A percentile compares a stretch with the other conserved stretches of the same genome.
Conservation (phyloP, 805 yeast genomes). For the baker's yeast (Saccharomyces cerevisiae) region DNA sequence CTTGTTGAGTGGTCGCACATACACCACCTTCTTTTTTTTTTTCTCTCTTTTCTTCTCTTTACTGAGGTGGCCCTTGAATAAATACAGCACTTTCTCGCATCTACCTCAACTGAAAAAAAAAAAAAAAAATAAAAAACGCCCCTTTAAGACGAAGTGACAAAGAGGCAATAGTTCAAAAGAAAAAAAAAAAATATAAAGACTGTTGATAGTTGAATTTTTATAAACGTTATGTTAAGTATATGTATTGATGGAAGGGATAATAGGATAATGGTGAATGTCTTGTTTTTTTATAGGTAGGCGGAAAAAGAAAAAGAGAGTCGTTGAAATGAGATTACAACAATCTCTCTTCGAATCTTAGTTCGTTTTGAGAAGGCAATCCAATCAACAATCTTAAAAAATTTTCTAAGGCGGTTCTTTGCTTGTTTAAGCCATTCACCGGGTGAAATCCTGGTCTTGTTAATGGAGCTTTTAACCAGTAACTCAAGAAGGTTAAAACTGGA, state of each 20-base stretch:
- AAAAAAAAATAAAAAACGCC: background rate
- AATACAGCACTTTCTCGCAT: background rate
- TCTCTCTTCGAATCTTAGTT: slow-evolving; percentile 91
- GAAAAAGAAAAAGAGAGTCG: background rate
- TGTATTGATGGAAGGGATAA: background rate
- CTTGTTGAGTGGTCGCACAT: background rate
- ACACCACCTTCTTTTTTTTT: background rate
- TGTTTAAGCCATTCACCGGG: slow-evolving; percentile 88
- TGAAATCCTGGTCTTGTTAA: slow-evolving; percentile 83
- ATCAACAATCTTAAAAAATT: slow-evolving; percentile 82
- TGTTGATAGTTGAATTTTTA: background rate
- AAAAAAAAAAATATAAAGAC: no score
- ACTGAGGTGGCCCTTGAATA: background rate
- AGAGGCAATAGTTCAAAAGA: background rate
- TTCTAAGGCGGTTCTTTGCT: slow-evolving; percentile 88
- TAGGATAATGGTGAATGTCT: background rate
- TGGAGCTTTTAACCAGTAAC: slow-evolving; percentile 97
- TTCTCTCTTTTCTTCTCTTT: background rate
- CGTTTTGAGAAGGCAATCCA: slow-evolving; percentile 85
- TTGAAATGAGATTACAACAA: slow-evolving; percentile 7
- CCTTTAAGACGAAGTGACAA: background rate
- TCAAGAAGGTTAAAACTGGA: slow-evolving; percentile 76
- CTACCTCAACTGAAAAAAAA: background rate
- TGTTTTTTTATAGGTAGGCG: background rate
- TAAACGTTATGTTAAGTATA: background rate